phyloP scores from a whole-genome alignment of 768 basidiomycete species.

The Hypholoma fasciculare region DNA sequence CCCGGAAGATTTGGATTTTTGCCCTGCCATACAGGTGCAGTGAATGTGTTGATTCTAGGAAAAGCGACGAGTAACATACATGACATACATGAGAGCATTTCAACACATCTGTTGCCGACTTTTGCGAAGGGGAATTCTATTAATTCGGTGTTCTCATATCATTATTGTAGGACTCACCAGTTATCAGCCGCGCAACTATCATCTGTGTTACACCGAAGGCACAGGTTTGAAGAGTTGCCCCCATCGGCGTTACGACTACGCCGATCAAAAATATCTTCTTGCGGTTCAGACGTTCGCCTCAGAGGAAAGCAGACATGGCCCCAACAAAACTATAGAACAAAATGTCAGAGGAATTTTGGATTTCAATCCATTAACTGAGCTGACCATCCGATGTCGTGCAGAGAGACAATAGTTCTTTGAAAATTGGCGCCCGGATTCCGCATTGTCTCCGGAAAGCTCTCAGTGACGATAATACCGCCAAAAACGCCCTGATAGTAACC shows the following conservation, averaged over 20 bases:
- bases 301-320: constrained; percentile 41
- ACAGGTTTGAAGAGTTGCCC: constrained; percentile 51
- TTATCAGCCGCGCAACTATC: constrained; percentile 48
- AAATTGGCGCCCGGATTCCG: constrained; percentile 43
- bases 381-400: constrained; percentile 52
- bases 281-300: constrained; percentile 44
- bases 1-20: constrained; percentile 48
- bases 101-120: constrained; percentile 44
- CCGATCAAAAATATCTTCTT: constrained; percentile 51
- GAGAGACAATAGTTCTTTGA: constrained; percentile 48
- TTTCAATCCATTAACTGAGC: not conserved
- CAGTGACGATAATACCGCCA: constrained; percentile 50
- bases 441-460: constrained; percentile 45
- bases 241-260: constrained; percentile 51
- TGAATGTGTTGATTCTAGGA: constrained; percentile 45
- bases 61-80: not conserved
- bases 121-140: constrained; percentile 22
- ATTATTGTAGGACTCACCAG: constrained; percentile 28
- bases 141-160: not conserved
- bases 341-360: not conserved
- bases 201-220: constrained; percentile 45
- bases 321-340: constrained; percentile 39
- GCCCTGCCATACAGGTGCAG: constrained; percentile 52
- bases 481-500: constrained; percentile 55
- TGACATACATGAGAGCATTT: not conserved